Evolutionary conservation across 768 basidiomycete genomes (phyloP).

Genomic region (Termitomyces sp.): DNA sequence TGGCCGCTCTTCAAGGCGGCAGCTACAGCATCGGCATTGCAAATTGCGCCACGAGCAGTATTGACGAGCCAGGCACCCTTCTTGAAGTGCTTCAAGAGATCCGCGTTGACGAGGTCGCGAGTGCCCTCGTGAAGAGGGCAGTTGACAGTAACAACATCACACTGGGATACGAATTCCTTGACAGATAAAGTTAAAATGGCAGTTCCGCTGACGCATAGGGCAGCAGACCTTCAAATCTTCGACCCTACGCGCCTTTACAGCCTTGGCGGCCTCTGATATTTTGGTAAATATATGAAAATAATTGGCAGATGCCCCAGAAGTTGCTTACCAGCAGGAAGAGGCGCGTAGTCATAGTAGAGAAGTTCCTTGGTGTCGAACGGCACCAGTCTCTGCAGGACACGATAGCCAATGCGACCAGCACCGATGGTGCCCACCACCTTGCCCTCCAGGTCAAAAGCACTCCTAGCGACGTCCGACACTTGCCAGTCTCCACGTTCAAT

Average conservation of each 20-base stretch:
- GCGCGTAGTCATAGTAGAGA: constrained; percentile 82
- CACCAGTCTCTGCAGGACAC: constrained; percentile 72
- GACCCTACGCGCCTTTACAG: constrained; percentile 68
- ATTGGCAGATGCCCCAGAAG: not conserved
- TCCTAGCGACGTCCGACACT: constrained; percentile 76
- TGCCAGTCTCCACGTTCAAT: constrained; percentile 84
- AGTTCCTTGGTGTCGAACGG: constrained; percentile 90
- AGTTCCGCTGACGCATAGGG: constrained; percentile 5
- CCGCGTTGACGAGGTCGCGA: constrained; percentile 71
- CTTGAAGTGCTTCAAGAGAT: constrained; percentile 85
- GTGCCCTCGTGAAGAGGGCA: constrained; percentile 86
- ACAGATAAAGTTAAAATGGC: not conserved
- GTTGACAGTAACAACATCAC: constrained; percentile 84
- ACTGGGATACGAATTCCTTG: constrained; percentile 36
- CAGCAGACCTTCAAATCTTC: constrained; percentile 65
- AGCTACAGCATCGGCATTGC: constrained; percentile 77
- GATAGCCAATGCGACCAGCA: constrained; percentile 76
- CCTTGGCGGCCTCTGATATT: constrained; percentile 53
- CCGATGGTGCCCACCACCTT: constrained; percentile 93
- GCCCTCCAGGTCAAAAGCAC: constrained; percentile 84
- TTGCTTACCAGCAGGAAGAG: constrained; percentile 54
- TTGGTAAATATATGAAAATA: not conserved
- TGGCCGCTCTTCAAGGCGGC: constrained; percentile 74
- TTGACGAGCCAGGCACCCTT: constrained; percentile 91
- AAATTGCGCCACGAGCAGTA: constrained; percentile 90